phyloP scores from a whole-genome alignment of 345 rosid species.

The Fremontodendron californicum region DNA sequence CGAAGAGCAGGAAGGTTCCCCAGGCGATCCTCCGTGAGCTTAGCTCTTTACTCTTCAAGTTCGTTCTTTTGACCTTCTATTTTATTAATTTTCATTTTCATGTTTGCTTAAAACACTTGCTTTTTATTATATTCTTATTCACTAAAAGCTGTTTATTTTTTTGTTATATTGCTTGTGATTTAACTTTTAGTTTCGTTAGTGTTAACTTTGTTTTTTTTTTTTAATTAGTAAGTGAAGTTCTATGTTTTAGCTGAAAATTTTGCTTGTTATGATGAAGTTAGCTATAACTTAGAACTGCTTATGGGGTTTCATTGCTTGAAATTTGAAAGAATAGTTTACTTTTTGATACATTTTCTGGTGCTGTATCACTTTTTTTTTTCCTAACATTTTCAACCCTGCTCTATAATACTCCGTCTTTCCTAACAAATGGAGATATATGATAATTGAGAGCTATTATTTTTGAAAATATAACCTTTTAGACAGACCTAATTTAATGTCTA shows the following conservation, averaged over 20 bases:
- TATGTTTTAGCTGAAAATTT: neutral
- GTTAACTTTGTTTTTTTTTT: neutral
- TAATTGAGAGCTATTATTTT: neutral
- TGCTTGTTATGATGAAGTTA: neutral
- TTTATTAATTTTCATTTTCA: neutral
- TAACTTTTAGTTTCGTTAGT: neutral
- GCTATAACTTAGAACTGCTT: neutral
- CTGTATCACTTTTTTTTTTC: neutral
- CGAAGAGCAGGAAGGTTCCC: slow-evolving; percentile 43
- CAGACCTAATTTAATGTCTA: neutral
- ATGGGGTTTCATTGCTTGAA: neutral
- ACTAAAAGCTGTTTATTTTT: neutral
- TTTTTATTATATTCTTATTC: neutral
- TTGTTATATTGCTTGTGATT: neutral
- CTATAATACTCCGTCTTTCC: neutral
- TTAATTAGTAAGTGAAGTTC: too few species aligned
- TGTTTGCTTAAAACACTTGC: neutral
- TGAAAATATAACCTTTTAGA: neutral
- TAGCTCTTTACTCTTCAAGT: slow-evolving; percentile 79
- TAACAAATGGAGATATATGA: neutral
- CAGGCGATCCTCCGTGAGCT: slow-evolving; percentile 76
- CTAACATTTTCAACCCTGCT: neutral
- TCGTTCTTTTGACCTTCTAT: slow-evolving; percentile 10
- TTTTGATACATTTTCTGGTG: neutral
- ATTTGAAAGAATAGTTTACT: neutral